phyloP scores from a whole-genome alignment of 495 filamentous ascomycete genomes.

The Penicillium argentinense region DNA sequence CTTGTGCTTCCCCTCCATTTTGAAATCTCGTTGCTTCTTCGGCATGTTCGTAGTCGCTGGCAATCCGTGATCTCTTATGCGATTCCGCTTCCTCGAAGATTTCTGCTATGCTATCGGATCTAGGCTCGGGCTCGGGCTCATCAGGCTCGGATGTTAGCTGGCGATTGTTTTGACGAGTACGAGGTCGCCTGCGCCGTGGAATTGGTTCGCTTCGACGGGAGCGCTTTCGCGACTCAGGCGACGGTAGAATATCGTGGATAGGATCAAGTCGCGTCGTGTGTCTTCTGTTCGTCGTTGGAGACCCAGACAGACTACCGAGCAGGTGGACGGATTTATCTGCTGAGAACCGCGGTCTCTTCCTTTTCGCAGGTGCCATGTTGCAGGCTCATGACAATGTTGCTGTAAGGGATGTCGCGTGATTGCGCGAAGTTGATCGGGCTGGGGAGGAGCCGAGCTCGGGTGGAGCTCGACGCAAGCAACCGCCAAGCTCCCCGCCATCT shows the following conservation, averaged over 20 bases:
- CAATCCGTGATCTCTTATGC: neutral
- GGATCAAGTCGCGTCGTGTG: neutral
- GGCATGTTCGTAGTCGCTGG: neutral
- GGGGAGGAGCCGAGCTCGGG: too few relatives aligned
- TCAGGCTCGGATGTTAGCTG: neutral
- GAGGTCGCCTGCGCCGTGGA: neutral
- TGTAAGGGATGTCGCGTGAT: too few relatives aligned
- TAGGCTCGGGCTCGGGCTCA: neutral
- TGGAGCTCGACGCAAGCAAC: too few relatives aligned
- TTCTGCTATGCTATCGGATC: neutral
- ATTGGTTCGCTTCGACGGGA: neutral
- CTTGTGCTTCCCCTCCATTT: neutral
- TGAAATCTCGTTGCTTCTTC: neutral
- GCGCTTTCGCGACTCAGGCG: constrained; percentile 1
- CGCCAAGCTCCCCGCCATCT: too few relatives aligned
- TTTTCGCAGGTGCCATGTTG: constrained; percentile 6
- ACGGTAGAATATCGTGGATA: constrained; percentile 6
- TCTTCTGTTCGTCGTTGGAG: neutral
- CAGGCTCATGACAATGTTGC: neutral
- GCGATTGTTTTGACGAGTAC: neutral
- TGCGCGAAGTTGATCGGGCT: too few relatives aligned
- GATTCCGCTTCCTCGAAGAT: neutral
- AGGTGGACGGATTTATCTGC: constrained; percentile 1
- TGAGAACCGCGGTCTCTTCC: constrained; percentile 2
- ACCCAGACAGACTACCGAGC: constrained; percentile 1